Evolutionary conservation across 306 rosid genomes (phyloP).

Genomic region (Mimosa bimucronata): DNA sequence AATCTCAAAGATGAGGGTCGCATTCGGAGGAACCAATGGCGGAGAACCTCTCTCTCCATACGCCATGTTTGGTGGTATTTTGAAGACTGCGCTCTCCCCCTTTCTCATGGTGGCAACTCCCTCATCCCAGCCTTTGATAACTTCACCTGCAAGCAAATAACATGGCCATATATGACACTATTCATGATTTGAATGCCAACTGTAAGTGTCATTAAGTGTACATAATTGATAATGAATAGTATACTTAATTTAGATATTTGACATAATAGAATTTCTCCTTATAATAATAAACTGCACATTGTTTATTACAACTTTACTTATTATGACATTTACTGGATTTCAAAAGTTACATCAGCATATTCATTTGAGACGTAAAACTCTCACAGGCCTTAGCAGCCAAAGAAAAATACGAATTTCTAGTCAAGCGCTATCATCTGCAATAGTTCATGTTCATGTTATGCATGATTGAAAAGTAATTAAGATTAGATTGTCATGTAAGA

Average conservation of each 20-base stretch:
- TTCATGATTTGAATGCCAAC: background rate
- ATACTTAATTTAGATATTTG: background rate
- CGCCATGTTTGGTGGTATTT: constrained; percentile 62
- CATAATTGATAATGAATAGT: background rate
- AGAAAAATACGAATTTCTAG: background rate
- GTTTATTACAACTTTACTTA: background rate
- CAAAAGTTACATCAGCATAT: background rate
- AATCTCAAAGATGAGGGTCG: constrained; percentile 62
- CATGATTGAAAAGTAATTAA: background rate
- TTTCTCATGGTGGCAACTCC: constrained; percentile 68
- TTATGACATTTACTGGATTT: background rate
- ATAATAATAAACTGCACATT: background rate
- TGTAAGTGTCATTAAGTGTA: background rate
- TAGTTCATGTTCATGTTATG: background rate
- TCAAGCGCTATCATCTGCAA: background rate
- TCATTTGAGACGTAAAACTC: background rate
- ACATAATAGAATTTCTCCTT: background rate
- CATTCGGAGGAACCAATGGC: constrained; percentile 58
- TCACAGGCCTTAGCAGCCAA: background rate
- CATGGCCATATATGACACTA: background rate
- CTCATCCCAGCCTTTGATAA: constrained; percentile 73
- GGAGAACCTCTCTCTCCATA: constrained; percentile 65
- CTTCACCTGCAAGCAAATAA: constrained; percentile 54
- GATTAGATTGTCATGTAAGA: background rate
- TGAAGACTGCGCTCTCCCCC: constrained; percentile 73